Conservation (phyloP, 495 filamentous ascomycete species). For the Daldinia concentrica region DNA sequence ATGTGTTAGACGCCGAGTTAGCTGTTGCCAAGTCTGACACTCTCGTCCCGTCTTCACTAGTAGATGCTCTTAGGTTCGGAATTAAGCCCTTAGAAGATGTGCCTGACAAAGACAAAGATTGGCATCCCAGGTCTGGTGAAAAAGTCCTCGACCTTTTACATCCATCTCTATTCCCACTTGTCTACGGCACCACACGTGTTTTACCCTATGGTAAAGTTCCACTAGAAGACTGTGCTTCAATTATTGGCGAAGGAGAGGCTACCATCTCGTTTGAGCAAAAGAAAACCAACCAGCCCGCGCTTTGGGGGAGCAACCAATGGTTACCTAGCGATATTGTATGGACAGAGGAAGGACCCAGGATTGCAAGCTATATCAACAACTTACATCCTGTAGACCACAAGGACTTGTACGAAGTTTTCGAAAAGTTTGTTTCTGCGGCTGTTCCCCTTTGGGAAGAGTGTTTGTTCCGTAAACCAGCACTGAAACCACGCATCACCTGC, state of each 20-base stretch:
- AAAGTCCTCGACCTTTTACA: slow-evolving; percentile 70
- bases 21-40: slow-evolving; percentile 47
- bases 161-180: slow-evolving; percentile 68
- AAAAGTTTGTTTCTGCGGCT: slow-evolving; percentile 56
- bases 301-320: slow-evolving; percentile 56
- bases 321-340: slow-evolving; percentile 65
- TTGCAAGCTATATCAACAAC: slow-evolving; percentile 74
- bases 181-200: slow-evolving; percentile 62
- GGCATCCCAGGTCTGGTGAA: slow-evolving; percentile 63
- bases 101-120: slow-evolving; percentile 61
- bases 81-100: slow-evolving; percentile 53
- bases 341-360: slow-evolving; percentile 62
- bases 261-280: not conserved
- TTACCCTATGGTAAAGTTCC: slow-evolving; percentile 52
- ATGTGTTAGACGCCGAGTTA: slow-evolving; percentile 41
- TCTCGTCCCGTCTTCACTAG: slow-evolving; percentile 30
- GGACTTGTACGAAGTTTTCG: slow-evolving; percentile 61
- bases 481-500: slow-evolving; percentile 24
- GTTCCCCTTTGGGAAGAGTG: slow-evolving; percentile 40
- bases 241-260: slow-evolving; percentile 54
- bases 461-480: not conserved
- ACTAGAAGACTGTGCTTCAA: slow-evolving; percentile 53
- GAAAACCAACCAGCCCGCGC: not conserved
- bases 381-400: slow-evolving; percentile 59
- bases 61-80: slow-evolving; percentile 25